Evolutionary conservation across 148 eudicot species (phyloP).

Genomic region (Nepenthes mirabilis): DNA sequence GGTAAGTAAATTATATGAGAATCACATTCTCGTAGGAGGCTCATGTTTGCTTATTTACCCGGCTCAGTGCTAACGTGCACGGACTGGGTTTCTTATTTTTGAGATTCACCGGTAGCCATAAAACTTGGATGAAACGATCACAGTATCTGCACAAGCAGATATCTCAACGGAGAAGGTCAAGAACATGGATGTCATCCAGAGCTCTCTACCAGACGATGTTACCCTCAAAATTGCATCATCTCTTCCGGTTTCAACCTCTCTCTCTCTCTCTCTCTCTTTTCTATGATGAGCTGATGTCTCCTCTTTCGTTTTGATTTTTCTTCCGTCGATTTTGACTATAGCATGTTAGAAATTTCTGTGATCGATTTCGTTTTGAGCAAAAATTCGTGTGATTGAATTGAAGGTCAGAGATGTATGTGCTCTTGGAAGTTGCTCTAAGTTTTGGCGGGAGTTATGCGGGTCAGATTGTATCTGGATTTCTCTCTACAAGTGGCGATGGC

Average conservation of each 20-base stretch:
- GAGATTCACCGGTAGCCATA: too few species aligned
- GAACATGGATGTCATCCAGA: constrained; percentile 1
- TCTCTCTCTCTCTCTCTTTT: background rate
- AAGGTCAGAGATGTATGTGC: constrained; percentile 65
- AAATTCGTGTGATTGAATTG: background rate
- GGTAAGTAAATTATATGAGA: too few species aligned
- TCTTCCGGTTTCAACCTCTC: constrained; percentile 28
- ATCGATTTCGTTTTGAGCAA: too few species aligned
- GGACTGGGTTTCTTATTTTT: too few species aligned
- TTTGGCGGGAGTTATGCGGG: constrained; percentile 68
- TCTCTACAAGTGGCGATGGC: constrained; percentile 58
- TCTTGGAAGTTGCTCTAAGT: constrained; percentile 58
- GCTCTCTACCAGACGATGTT: constrained; percentile 45
- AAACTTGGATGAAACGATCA: too few species aligned
- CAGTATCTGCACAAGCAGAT: too few species aligned
- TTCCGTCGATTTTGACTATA: too few species aligned
- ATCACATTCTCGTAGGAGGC: too few species aligned
- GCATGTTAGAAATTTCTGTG: too few species aligned
- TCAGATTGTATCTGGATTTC: constrained; percentile 54
- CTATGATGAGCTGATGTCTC: background rate
- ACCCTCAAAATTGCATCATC: constrained; percentile 50
- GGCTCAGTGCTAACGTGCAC: too few species aligned
- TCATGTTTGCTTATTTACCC: too few species aligned
- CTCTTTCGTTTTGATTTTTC: too few species aligned
- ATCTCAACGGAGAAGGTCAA: background rate